Conservation (phyloP, 352 stramenopile species). For the Phytophthora macrochlamydospora region DNA sequence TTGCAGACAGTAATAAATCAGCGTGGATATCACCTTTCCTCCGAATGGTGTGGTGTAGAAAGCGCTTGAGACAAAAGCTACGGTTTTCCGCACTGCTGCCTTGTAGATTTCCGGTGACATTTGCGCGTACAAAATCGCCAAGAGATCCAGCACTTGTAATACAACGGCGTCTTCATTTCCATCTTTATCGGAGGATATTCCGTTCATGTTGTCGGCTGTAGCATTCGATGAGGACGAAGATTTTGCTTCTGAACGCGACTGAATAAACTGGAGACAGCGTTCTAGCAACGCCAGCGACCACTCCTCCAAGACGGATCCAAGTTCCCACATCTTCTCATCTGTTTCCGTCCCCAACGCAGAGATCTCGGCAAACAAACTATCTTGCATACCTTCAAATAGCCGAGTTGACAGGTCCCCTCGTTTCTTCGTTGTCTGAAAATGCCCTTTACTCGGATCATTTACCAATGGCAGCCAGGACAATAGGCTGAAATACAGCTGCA, state of each 20-base stretch:
- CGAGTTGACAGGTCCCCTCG: slow-evolving; percentile 33
- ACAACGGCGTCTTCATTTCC: slow-evolving; percentile 54
- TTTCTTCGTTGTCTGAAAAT: slow-evolving; percentile 44
- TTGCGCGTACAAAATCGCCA: slow-evolving; percentile 63
- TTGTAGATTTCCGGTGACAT: slow-evolving; percentile 69
- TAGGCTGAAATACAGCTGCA: slow-evolving; percentile 71
- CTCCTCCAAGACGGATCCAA: slow-evolving; percentile 63
- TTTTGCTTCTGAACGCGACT: slow-evolving; percentile 48
- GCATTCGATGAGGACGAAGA: slow-evolving; percentile 27
- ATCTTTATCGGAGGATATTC: slow-evolving; percentile 20
- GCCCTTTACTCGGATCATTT: slow-evolving; percentile 59
- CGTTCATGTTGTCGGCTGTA: slow-evolving; percentile 20
- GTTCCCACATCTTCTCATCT: slow-evolving; percentile 64
- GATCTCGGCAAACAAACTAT: slow-evolving; percentile 47
- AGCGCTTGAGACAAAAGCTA: slow-evolving; percentile 54
- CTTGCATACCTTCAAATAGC: slow-evolving; percentile 52
- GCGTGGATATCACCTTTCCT: slow-evolving; percentile 57
- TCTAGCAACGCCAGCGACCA: slow-evolving; percentile 70
- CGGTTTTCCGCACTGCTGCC: slow-evolving; percentile 56
- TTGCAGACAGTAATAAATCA: slow-evolving; percentile 60
- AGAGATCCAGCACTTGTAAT: slow-evolving; percentile 65
- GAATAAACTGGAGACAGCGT: slow-evolving; percentile 70
- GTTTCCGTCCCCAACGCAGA: slow-evolving; percentile 29
- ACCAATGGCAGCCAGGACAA: slow-evolving; percentile 74
- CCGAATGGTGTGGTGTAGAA: slow-evolving; percentile 72